phyloP scores from a whole-genome alignment of 148 eudicot genomes.

The Rhododendron simsii region DNA sequence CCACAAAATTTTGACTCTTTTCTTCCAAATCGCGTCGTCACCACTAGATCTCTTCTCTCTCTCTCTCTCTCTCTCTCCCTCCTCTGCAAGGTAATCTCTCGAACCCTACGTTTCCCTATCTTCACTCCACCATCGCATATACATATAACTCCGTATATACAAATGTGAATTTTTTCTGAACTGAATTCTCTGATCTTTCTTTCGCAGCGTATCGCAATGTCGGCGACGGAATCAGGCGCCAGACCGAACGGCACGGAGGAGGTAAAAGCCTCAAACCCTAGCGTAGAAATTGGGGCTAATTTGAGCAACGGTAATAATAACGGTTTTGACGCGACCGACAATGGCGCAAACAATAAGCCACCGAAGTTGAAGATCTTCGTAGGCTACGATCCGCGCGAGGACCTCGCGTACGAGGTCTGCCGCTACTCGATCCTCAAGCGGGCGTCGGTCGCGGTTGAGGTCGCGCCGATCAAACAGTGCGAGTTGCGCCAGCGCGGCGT shows the following conservation, averaged over 20 bases:
- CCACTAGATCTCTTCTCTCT: not conserved
- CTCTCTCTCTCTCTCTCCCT: not conserved
- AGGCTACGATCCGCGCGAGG: constrained; percentile 88
- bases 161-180: not conserved
- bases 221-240: not conserved
- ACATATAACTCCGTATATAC: not conserved
- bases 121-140: not conserved
- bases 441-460: constrained; percentile 70
- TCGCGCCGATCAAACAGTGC: constrained; percentile 67
- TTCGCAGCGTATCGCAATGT: not conserved
- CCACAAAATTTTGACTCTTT: not conserved
- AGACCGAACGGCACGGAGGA: not conserved
- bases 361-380: constrained; percentile 81
- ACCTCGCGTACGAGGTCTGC: constrained; percentile 80
- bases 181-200: not conserved
- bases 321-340: not conserved
- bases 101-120: not conserved
- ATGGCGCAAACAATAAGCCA: constrained; percentile 16
- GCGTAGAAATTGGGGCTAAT: not conserved
- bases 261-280: constrained; percentile 9
- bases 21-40: not conserved
- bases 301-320: constrained; percentile 7
- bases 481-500: constrained; percentile 51
- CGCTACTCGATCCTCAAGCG: constrained; percentile 59
- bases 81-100: not conserved